phyloP scores from a whole-genome alignment of 2,329 filamentous ascomycete genomes.

The Albifimbria verrucaria region DNA sequence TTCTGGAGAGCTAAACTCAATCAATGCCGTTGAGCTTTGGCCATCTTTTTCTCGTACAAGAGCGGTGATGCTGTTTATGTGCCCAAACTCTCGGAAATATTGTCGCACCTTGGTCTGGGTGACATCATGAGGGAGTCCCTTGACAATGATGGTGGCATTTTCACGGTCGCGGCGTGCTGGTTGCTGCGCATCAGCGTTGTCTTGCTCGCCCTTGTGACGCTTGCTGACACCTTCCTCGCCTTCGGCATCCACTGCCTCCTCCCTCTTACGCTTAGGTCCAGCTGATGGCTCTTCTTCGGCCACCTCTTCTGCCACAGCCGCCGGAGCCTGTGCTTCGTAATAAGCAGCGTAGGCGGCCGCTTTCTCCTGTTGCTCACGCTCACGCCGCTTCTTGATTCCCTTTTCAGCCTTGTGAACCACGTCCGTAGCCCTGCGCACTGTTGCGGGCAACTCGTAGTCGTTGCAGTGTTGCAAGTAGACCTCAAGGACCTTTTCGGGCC shows the following conservation, averaged over 20 bases:
- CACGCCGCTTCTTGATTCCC: conserved; percentile 59
- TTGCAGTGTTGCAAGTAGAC: conserved; percentile 79
- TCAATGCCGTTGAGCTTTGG: conserved; percentile 65
- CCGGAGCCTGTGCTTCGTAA: conserved; percentile 25
- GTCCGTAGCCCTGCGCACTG: conserved; percentile 70
- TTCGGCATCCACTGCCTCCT: conserved; percentile 46
- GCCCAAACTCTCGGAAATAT: conserved; percentile 89
- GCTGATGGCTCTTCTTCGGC: conserved; percentile 32
- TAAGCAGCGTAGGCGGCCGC: conserved; percentile 47
- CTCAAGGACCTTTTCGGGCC: conserved; percentile 72
- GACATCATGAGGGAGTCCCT: conserved; percentile 67
- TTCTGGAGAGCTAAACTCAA: conserved; percentile 80
- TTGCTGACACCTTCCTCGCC: conserved; percentile 56
- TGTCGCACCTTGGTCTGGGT: conserved; percentile 74
- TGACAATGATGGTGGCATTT: conserved; percentile 80
- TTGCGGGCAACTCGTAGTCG: conserved; percentile 78
- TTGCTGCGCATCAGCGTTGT: conserved; percentile 27
- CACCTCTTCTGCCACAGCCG: conserved; percentile 14
- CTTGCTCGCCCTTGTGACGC: conserved; percentile 54
- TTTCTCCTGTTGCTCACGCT: conserved; percentile 61
- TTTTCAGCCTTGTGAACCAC: conserved; percentile 68
- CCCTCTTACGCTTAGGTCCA: conserved; percentile 71
- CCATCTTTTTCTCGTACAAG: conserved; percentile 55
- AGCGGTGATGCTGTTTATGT: conserved; percentile 73
- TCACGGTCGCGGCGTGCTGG: conserved; percentile 78